phyloP scores from a whole-genome alignment of 176 grass and related monocot genomes.

The Carex littledalei region DNA sequence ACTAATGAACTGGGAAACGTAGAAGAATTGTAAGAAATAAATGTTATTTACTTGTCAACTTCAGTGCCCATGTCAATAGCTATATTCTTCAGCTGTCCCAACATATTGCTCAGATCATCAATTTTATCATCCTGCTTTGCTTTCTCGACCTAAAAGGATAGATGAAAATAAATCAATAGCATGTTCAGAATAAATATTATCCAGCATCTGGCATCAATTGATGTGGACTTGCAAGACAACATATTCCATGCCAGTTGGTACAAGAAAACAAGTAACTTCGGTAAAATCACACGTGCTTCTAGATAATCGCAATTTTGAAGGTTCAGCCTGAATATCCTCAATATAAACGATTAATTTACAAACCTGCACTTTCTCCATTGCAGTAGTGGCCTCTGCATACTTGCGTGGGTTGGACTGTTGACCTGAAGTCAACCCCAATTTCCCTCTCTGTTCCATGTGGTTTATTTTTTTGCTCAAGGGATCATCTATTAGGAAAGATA shows the following conservation, averaged over 20 bases:
- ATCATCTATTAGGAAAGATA: slow-evolving; percentile 34
- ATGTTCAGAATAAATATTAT: background rate
- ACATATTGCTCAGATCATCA: slow-evolving; percentile 50
- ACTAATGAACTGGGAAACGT: background rate
- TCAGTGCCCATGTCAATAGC: slow-evolving; percentile 75
- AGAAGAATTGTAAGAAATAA: background rate
- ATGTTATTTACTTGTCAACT: slow-evolving; percentile 49
- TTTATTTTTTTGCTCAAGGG: slow-evolving; percentile 25
- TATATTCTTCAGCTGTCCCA: slow-evolving; percentile 65
- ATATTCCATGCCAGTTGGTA: background rate
- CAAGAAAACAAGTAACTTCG: background rate
- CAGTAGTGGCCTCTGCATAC: slow-evolving; percentile 26
- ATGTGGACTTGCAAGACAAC: background rate
- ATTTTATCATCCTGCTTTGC: slow-evolving; percentile 66
- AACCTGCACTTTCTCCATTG: slow-evolving; percentile 59
- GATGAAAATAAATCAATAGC: background rate
- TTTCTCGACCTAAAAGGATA: slow-evolving; percentile 46
- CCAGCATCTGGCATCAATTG: background rate
- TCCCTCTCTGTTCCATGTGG: slow-evolving; percentile 48
- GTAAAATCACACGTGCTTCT: background rate
- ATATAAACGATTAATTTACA: background rate
- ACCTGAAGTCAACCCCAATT: slow-evolving; percentile 42
- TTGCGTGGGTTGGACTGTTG: slow-evolving; percentile 27
- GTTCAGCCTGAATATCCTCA: background rate
- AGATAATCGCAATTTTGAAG: background rate